Conservation (phyloP, 139 green algal species). For the Bryopsis sp. region DNA sequence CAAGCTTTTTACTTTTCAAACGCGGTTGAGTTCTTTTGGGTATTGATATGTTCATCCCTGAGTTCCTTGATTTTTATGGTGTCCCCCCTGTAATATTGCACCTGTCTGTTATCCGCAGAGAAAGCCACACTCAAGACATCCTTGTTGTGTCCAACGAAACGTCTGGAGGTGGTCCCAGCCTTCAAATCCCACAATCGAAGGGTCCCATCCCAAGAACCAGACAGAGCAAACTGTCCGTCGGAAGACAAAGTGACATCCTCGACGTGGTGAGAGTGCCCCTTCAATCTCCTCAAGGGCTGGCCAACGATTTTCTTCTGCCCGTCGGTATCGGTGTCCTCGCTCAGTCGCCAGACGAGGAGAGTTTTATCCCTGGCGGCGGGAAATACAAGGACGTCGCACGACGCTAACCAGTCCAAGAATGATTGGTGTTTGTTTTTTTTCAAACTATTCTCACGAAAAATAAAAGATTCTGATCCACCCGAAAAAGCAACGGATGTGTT, state of each 20-base stretch:
- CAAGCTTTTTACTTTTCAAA: too few relatives aligned
- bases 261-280: slow-evolving; percentile 90
- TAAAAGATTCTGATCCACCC: background rate
- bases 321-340: slow-evolving; percentile 51
- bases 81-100: too few relatives aligned
- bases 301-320: slow-evolving; percentile 32
- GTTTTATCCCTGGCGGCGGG: slow-evolving; percentile 99
- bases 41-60: too few relatives aligned
- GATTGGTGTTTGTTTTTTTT: background rate
- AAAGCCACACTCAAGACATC: slow-evolving; percentile 98
- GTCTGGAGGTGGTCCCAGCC: slow-evolving; percentile 90
- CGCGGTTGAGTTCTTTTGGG: too few relatives aligned
- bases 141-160: slow-evolving; percentile 98
- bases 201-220: slow-evolving; percentile 95
- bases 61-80: too few relatives aligned
- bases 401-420: background rate
- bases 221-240: slow-evolving; percentile 97
- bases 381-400: too few relatives aligned
- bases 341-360: slow-evolving; percentile 89
- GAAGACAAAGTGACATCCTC: slow-evolving; percentile 98
- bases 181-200: slow-evolving; percentile 98
- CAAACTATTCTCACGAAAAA: background rate
- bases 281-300: slow-evolving; percentile 60
- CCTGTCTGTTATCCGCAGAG: slow-evolving; percentile 98
- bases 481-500: background rate